A percentile compares a stretch with the other conserved stretches of the same genome.
Conservation (phyloP, 2,329 filamentous ascomycete species). For the Venturia effusa region DNA sequence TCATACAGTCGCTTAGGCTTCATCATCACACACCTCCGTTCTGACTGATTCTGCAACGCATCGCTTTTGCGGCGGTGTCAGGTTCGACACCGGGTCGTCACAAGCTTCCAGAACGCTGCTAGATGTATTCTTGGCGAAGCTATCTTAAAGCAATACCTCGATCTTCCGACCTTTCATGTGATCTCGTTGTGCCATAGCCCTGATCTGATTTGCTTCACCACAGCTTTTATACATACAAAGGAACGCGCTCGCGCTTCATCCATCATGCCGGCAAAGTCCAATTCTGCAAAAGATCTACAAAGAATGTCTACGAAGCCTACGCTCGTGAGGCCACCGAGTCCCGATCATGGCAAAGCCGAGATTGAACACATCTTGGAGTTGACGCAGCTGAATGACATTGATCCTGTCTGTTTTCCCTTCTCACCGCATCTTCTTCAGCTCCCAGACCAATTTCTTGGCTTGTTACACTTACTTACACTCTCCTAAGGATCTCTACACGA, state of each 20-base stretch:
- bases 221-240: not conserved
- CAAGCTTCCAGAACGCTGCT: slow-evolving; percentile 3
- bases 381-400: slow-evolving; percentile 65
- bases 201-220: not conserved
- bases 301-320: slow-evolving; percentile 30
- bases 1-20: no score
- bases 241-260: not conserved
- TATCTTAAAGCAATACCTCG: not conserved
- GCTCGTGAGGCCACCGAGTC: slow-evolving; percentile 63
- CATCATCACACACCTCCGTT: no score
- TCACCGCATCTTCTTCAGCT: not conserved
- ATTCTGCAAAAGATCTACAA: not conserved
- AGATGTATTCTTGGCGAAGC: not conserved
- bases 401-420: slow-evolving; percentile 46
- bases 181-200: not conserved
- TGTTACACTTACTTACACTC: not conserved
- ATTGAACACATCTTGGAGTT: slow-evolving; percentile 89
- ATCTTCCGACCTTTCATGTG: not conserved
- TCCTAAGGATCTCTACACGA: slow-evolving; percentile 78
- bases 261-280: not conserved
- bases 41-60: no score
- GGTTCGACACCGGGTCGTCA: not conserved
- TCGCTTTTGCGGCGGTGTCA: no score
- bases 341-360: slow-evolving; percentile 59
- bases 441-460: not conserved